Conservation (phyloP, 2,329 filamentous ascomycete species). For the Ceratocystis ficicola region DNA sequence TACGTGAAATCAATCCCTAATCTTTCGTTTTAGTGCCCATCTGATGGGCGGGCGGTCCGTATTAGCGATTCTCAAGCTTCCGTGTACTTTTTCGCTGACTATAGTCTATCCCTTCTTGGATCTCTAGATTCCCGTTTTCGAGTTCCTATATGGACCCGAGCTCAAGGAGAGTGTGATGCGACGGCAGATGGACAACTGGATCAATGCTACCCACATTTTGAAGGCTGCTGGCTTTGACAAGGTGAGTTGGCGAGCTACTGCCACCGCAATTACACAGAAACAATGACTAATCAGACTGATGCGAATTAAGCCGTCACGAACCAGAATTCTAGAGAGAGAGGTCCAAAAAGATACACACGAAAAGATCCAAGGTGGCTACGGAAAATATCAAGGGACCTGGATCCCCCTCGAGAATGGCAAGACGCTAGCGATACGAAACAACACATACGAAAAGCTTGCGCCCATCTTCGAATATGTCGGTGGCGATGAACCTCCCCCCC, state of each 20-base stretch:
- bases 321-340: slow-evolving; percentile 87
- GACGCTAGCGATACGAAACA: slow-evolving; percentile 73
- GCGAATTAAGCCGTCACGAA: slow-evolving; percentile 55
- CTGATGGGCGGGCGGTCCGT: slow-evolving; percentile 1
- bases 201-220: slow-evolving; percentile 98
- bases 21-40: neutral
- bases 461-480: slow-evolving; percentile 84
- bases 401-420: slow-evolving; percentile 77
- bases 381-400: slow-evolving; percentile 99
- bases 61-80: neutral
- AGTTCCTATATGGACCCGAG: slow-evolving; percentile 74
- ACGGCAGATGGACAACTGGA: slow-evolving; percentile 84
- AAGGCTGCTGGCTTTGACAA: slow-evolving; percentile 98
- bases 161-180: slow-evolving; percentile 87
- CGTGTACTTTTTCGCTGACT: neutral
- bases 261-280: neutral
- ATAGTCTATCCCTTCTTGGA: slow-evolving; percentile 4
- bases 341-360: slow-evolving; percentile 94
- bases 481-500: slow-evolving; percentile 77
- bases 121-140: slow-evolving; percentile 78
- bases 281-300: neutral
- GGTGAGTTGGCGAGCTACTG: slow-evolving; percentile 11
- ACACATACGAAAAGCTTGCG: slow-evolving; percentile 66
- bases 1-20: slow-evolving; percentile 33
- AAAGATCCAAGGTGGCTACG: slow-evolving; percentile 96